phyloP scores from a whole-genome alignment of 192 early-diverging fungal genomes.

The Backusella tarrabulga region DNA sequence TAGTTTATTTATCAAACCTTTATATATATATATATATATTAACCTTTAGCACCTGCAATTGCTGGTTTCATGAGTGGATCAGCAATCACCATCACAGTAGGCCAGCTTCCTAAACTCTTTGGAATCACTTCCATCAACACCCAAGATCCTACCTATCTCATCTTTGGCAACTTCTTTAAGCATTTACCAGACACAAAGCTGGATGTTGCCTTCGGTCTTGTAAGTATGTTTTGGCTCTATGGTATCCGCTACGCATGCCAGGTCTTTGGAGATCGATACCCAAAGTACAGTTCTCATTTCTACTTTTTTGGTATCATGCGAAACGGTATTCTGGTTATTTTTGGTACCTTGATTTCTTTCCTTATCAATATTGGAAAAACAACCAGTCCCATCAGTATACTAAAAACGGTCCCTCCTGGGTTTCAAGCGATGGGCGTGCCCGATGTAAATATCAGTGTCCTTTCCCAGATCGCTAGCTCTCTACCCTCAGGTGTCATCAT shows the following conservation, averaged over 20 bases:
- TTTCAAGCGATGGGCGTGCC: slow-evolving; percentile 64
- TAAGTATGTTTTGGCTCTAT: slow-evolving; percentile 42
- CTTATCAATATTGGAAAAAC: slow-evolving; percentile 47
- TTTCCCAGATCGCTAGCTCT: slow-evolving; percentile 50
- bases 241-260: slow-evolving; percentile 37
- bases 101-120: slow-evolving; percentile 68
- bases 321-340: slow-evolving; percentile 72
- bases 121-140: slow-evolving; percentile 78
- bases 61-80: slow-evolving; percentile 88
- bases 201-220: slow-evolving; percentile 63
- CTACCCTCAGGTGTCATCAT: slow-evolving; percentile 71
- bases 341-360: slow-evolving; percentile 76
- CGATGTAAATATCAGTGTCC: slow-evolving; percentile 38
- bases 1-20: not conserved
- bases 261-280: slow-evolving; percentile 42
- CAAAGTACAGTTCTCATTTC: slow-evolving; percentile 45
- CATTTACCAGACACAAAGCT: slow-evolving; percentile 50
- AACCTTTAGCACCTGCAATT: slow-evolving; percentile 63
- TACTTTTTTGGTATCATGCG: slow-evolving; percentile 69
- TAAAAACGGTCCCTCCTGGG: slow-evolving; percentile 77
- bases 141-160: slow-evolving; percentile 62
- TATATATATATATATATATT: not conserved
- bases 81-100: slow-evolving; percentile 74
- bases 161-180: slow-evolving; percentile 41
- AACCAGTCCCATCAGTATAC: slow-evolving; percentile 58